Evolutionary conservation across 169 alveolate genomes (phyloP).

Genomic region (Amoebophrya sp.): DNA sequence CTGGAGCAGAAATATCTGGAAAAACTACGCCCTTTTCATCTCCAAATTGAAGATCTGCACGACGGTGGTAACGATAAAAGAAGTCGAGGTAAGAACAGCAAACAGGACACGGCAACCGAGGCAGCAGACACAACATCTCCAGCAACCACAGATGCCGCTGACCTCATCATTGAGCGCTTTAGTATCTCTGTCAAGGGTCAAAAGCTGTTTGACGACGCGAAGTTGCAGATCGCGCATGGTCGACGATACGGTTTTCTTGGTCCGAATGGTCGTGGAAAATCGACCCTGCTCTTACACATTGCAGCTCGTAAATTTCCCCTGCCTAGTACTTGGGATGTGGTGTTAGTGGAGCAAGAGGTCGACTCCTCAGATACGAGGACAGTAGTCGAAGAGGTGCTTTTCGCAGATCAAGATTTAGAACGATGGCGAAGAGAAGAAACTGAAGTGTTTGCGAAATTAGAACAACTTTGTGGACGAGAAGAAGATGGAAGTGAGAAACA

Average conservation of each 20-base stretch:
- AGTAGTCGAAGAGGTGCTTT: constrained; percentile 23
- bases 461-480: too few relatives aligned
- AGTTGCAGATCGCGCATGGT: not conserved
- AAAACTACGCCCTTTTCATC: not conserved
- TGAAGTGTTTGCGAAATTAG: not conserved
- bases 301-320: constrained; percentile 1
- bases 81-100: too few relatives aligned
- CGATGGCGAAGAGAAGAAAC: not conserved
- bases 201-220: constrained; percentile 31
- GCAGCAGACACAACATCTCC: not conserved
- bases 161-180: constrained; percentile 20
- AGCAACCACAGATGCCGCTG: too few relatives aligned
- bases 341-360: constrained; percentile 35
- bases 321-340: constrained; percentile 4
- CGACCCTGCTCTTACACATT: constrained; percentile 69
- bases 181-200: not conserved
- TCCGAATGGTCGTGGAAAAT: constrained; percentile 90
- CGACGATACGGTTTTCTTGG: constrained; percentile 87
- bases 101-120: not conserved
- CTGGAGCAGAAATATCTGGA: not conserved
- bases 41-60: too few relatives aligned
- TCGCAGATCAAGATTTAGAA: not conserved
- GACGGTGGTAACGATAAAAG: too few relatives aligned
- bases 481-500: too few relatives aligned
- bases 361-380: not conserved